phyloP scores from a whole-genome alignment of 495 filamentous ascomycete species.

The Echria macrotheca region DNA sequence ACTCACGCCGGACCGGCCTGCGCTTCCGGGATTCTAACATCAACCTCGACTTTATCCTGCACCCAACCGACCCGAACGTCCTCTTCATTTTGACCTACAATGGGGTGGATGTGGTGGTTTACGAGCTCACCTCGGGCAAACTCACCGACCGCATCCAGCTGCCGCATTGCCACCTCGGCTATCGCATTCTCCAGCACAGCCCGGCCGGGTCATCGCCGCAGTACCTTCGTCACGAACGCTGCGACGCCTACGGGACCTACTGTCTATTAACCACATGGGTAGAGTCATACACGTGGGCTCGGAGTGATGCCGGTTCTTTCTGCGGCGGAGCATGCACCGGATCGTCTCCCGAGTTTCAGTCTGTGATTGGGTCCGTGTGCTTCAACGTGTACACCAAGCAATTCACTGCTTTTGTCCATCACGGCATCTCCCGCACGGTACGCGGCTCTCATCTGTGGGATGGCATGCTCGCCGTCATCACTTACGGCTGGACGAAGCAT shows the following conservation, averaged over 20 bases:
- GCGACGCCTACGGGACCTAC: slow-evolving; percentile 10
- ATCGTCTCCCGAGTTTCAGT: background rate
- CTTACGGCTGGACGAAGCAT: background rate
- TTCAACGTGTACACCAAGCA: slow-evolving; percentile 13
- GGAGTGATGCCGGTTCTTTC: too few relatives aligned
- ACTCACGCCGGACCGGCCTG: slow-evolving; percentile 3
- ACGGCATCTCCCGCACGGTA: slow-evolving; percentile 1
- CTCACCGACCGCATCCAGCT: background rate
- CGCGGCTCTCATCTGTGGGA: slow-evolving; percentile 10
- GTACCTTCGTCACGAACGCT: slow-evolving; percentile 10
- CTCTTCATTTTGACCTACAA: slow-evolving; percentile 4
- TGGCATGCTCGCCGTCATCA: slow-evolving; percentile 5
- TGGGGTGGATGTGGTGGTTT: background rate
- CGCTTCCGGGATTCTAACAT: slow-evolving; percentile 10
- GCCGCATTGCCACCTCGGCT: background rate
- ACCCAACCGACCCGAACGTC: slow-evolving; percentile 5
- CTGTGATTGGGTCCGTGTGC: slow-evolving; percentile 4
- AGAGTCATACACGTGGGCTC: too few relatives aligned
- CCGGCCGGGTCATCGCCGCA: background rate
- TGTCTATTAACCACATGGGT: slow-evolving; percentile 10
- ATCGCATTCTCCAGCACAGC: background rate
- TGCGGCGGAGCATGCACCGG: background rate
- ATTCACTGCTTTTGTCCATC: slow-evolving; percentile 8
- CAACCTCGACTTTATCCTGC: slow-evolving; percentile 13
- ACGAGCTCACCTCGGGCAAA: background rate